Evolutionary conservation across 164 flowering plant species (phyloP).

Genomic region (Magnolia officinalis): DNA sequence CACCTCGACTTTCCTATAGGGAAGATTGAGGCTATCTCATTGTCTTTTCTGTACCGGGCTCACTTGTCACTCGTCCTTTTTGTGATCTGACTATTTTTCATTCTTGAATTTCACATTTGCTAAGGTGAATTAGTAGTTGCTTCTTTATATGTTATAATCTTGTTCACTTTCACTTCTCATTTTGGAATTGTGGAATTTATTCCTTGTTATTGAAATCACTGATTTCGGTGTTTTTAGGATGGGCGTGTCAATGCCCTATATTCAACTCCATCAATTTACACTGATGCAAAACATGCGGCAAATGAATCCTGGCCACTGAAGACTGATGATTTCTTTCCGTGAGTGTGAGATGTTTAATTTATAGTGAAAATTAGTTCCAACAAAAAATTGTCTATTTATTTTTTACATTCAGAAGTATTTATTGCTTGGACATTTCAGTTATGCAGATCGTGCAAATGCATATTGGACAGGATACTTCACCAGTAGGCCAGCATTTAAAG

Average conservation of each 20-base stretch:
- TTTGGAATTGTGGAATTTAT: neutral
- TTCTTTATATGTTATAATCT: neutral
- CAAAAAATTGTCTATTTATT: neutral
- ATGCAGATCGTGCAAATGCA: constrained; percentile 83
- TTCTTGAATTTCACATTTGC: neutral
- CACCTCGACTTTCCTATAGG: neutral
- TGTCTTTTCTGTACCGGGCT: neutral
- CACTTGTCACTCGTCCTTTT: neutral
- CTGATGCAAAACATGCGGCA: constrained; percentile 79
- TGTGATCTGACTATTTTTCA: neutral
- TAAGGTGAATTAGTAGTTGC: neutral
- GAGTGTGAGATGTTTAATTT: constrained; percentile 27
- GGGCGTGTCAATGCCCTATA: constrained; percentile 95
- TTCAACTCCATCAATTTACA: constrained; percentile 89
- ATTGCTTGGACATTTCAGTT: constrained; percentile 38
- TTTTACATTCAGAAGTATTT: neutral
- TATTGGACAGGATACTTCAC: constrained; percentile 98
- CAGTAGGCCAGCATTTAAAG: constrained; percentile 82
- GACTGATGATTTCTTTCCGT: constrained; percentile 91
- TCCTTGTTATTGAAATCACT: neutral
- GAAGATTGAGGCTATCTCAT: neutral
- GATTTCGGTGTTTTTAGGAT: constrained; percentile 49
- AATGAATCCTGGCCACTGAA: constrained; percentile 82
- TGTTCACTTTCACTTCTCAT: neutral
- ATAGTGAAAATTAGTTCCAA: neutral